Evolutionary conservation across 2,329 filamentous ascomycete genomes (phyloP).

Genomic region (Ceratocystis albifundus): DNA sequence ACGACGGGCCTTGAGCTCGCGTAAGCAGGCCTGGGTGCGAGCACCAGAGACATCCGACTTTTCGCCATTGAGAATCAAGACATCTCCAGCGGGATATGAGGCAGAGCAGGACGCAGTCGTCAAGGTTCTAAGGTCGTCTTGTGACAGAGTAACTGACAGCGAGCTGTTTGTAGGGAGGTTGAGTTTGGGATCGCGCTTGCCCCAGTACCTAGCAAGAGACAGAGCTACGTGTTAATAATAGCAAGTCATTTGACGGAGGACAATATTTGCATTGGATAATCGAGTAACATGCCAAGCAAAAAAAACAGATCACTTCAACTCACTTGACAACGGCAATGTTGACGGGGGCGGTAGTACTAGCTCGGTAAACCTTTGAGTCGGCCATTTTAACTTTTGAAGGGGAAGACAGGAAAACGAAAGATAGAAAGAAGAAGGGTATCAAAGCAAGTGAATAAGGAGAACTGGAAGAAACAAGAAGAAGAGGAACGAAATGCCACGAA

Average conservation of each 20-base stretch:
- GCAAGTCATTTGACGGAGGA: slow-evolving; percentile 13
- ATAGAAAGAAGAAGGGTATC: slow-evolving; percentile 3
- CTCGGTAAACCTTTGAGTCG: slow-evolving; percentile 60
- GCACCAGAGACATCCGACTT: slow-evolving; percentile 75
- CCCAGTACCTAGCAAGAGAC: slow-evolving; percentile 57
- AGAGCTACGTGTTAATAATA: neutral
- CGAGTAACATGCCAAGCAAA: neutral
- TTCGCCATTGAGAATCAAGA: slow-evolving; percentile 72
- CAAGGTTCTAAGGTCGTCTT: slow-evolving; percentile 84
- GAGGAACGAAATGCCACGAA: neutral
- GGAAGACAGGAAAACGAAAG: neutral
- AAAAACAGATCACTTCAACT: slow-evolving; percentile 19
- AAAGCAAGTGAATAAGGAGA: neutral
- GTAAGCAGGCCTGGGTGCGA: slow-evolving; percentile 88
- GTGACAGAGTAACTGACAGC: slow-evolving; percentile 89
- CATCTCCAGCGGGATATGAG: slow-evolving; percentile 53
- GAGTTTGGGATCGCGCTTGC: slow-evolving; percentile 84
- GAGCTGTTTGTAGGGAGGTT: slow-evolving; percentile 98
- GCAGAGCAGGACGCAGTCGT: slow-evolving; percentile 87
- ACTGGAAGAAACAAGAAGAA: neutral
- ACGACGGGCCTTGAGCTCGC: slow-evolving; percentile 68
- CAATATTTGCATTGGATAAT: neutral
- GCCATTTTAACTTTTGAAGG: slow-evolving; percentile 31
- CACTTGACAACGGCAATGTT: slow-evolving; percentile 98
- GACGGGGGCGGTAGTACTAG: slow-evolving; percentile 91